These are phyloP conservation scores for Penicillium sp. DNA, from an alignment of 2,329 filamentous ascomycete genomes.

Conservation along the genomic window DNA sequence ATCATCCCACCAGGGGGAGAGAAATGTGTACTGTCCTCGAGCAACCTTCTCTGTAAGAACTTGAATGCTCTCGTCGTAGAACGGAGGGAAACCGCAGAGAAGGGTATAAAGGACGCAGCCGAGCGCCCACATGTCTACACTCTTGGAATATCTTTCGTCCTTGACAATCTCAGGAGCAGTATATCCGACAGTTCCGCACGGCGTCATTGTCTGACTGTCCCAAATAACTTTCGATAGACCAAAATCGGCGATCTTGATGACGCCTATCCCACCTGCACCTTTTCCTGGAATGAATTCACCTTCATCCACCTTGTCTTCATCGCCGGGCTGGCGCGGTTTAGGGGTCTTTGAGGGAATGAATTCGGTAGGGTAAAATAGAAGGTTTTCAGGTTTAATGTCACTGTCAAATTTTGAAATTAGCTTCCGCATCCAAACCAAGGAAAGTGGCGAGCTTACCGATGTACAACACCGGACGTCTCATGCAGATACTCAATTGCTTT, in stretches of 20 bases:
- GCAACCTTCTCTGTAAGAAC: constrained; percentile 97
- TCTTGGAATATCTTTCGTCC: constrained; percentile 98
- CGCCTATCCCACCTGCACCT: constrained; percentile 87
- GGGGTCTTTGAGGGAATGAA: constrained; percentile 80
- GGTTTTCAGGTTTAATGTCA: constrained; percentile 92
- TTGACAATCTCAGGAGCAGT: constrained; percentile 98
- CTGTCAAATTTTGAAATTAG: constrained; percentile 21
- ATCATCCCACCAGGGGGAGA: constrained; percentile 99
- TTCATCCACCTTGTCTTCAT: constrained; percentile 97
- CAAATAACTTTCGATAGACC: constrained; percentile 97
- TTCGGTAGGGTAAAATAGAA: constrained; percentile 86
- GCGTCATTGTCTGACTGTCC: constrained; percentile 98
- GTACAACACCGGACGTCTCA: constrained; percentile 92
- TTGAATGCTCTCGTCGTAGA: constrained; percentile 98
- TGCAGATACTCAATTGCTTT: constrained; percentile 92
- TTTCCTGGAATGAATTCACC: constrained; percentile 85
- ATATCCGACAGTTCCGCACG: constrained; percentile 98
- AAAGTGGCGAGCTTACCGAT: constrained; percentile 70
- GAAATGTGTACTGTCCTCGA: constrained; percentile 93
- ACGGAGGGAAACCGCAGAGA: constrained; percentile 95
- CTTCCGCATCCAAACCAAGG: neutral
- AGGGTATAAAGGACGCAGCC: constrained; percentile 97
- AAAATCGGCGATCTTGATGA: constrained; percentile 98
- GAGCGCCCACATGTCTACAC: constrained; percentile 98
- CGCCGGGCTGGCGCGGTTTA: constrained; percentile 80